Evolutionary conservation across 108 stramenopile genomes (phyloP), one percentile per base, ranked within the genome.

Genomic region (Schizochytrium sp.): DNA sequence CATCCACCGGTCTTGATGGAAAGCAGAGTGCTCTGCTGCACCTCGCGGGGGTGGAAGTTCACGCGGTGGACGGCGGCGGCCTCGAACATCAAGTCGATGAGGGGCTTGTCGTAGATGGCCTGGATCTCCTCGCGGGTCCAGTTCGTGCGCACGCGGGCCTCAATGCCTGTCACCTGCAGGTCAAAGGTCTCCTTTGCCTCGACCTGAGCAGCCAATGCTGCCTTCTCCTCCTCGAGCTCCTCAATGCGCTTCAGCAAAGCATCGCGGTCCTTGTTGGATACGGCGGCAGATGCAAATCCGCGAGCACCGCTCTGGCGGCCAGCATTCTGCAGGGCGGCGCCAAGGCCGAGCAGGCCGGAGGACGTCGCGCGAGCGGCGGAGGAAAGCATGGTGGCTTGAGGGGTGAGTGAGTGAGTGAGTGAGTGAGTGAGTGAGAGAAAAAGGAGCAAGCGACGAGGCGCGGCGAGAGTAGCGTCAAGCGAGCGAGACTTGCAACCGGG

Each of bases 1-100:
- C 98, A 98, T 15, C 98, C 98, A 3, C 98, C 98, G 19, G 98
- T 98, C 95, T 98, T 98, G 96, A 98, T 98, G 88, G 94, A 95
- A 17, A 98, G 91, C 15, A 98, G 93, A 3, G 98, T 98, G 93
- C 97, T 98, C 92, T 98, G 98, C 92, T 98, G 97, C 7, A 98
- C 97, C 90, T 98, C 98, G 56, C 95, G 92, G 4, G 97, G 96
- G 92, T 98, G 93, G 96, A 97, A 98, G 93, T 97, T 97, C 97
- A 98, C 97, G 61, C 98, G 96, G 93, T 98, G 98, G 56, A 97
- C 96, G 4, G 96, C 96, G 12, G 96, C 93, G 47, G 98, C 97
- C 53, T 94, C 93, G 93, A 97, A 97, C 95, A 98, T 96, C 72
- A 98, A 95, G 90, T 98, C 98, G 89, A 97, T 95, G 91, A 98